Evolutionary conservation across 2,329 filamentous ascomycete species (phyloP).

Genomic region (Ceratocystis colombiana): DNA sequence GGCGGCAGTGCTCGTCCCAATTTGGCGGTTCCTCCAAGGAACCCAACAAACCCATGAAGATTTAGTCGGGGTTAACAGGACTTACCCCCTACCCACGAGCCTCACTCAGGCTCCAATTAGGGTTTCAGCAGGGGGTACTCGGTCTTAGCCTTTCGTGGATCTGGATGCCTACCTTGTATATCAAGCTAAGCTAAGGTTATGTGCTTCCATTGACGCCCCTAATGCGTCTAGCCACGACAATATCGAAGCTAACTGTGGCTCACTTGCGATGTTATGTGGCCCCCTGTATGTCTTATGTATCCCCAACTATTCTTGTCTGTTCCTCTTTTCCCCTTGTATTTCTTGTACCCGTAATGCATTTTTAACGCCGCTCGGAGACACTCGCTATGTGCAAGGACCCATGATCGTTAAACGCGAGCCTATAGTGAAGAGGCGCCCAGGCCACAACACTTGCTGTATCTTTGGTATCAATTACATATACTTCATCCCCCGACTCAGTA

Average conservation of each 20-base stretch:
- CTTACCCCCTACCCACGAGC: too few relatives aligned
- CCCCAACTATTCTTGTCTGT: neutral
- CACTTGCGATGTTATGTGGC: too few relatives aligned
- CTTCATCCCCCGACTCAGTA: slow-evolving; percentile 61
- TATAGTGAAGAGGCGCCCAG: slow-evolving; percentile 68
- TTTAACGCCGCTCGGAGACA: slow-evolving; percentile 19
- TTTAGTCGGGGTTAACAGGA: too few relatives aligned
- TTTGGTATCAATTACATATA: slow-evolving; percentile 60
- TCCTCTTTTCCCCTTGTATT: neutral
- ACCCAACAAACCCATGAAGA: too few relatives aligned
- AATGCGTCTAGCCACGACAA: too few relatives aligned
- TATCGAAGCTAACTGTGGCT: too few relatives aligned
- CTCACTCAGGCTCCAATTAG: neutral
- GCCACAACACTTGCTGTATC: slow-evolving; percentile 56
- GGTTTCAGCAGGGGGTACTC: neutral
- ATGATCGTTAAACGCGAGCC: slow-evolving; percentile 61
- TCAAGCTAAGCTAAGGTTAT: too few relatives aligned
- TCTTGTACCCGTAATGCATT: neutral
- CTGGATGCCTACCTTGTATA: too few relatives aligned
- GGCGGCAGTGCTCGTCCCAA: slow-evolving; percentile 9
- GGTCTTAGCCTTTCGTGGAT: neutral
- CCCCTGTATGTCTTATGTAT: too few relatives aligned
- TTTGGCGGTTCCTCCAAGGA: neutral
- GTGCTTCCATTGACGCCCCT: too few relatives aligned
- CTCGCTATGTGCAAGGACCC: slow-evolving; percentile 56